These are phyloP conservation scores for Zygoascus tannicola DNA, from an alignment of 805 yeast species.

Conservation along the genomic window DNA sequence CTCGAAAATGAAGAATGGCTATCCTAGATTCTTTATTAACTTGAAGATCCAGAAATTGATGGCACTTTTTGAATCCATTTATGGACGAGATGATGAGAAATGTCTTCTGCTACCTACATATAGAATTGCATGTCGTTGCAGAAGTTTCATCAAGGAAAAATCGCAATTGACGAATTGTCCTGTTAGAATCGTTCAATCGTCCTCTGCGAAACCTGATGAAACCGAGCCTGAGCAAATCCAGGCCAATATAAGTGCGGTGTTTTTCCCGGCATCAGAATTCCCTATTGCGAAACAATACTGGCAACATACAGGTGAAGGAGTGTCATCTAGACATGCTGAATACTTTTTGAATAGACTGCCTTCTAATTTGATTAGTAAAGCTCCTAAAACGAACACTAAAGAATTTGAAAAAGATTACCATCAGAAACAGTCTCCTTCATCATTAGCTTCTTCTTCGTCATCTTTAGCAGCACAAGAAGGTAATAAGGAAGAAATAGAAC, in stretches of 20 bases:
- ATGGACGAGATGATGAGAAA: conserved; percentile 71
- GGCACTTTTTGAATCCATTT: conserved; percentile 40
- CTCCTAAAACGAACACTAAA: conserved; percentile 3
- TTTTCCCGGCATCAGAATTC: conserved; percentile 53
- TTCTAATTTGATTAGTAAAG: conserved; percentile 32
- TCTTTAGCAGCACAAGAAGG: not conserved
- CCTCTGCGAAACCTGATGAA: conserved; percentile 38
- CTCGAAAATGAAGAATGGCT: conserved; percentile 70
- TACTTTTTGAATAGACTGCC: conserved; percentile 46
- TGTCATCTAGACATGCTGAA: conserved; percentile 83
- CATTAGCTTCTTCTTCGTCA: not conserved
- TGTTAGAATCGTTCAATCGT: conserved; percentile 61
- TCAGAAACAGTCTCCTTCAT: not conserved
- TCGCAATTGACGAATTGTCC: conserved; percentile 21
- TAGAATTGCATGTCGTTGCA: conserved; percentile 70
- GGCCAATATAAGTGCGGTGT: conserved; percentile 67
- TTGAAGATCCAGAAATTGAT: conserved; percentile 26
- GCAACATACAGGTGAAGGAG: conserved; percentile 98
- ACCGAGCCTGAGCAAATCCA: conserved; percentile 38
- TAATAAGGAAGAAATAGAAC: conserved; percentile 32
- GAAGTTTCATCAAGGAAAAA: conserved; percentile 54
- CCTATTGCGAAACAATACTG: conserved; percentile 76
- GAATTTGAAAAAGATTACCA: conserved; percentile 6
- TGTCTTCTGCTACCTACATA: conserved; percentile 72
- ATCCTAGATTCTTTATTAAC: conserved; percentile 54